Percentiles rank a stretch among this genome's conserved stretches.
These are phyloP conservation scores for Skeletonema menzelii DNA, from an alignment of 108 stramenopile species.

Conservation along the genomic window DNA sequence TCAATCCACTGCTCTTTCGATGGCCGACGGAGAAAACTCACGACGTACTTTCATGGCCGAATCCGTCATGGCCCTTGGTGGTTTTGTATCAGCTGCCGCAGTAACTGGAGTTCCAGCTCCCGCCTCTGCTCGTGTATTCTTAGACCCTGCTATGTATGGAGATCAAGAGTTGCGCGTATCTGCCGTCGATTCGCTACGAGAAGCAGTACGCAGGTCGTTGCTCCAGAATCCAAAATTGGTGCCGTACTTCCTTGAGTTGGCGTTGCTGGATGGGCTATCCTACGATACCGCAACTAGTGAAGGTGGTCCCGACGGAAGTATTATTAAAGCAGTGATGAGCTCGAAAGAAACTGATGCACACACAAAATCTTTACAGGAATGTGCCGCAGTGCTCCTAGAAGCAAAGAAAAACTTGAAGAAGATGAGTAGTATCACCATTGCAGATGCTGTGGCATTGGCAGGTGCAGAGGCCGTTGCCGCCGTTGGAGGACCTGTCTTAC, in stretches of 20 bases:
- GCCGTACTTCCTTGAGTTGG: constrained; percentile 73
- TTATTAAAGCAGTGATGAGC: constrained; percentile 60
- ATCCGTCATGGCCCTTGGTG: constrained; percentile 8
- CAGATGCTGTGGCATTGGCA: constrained; percentile 78
- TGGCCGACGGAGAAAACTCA: constrained; percentile 16
- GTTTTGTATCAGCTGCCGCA: constrained; percentile 10
- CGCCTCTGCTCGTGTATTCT: constrained; percentile 76
- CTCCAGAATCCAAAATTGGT: constrained; percentile 74
- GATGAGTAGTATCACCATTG: constrained; percentile 75
- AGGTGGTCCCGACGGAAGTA: constrained; percentile 78
- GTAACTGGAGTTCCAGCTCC: constrained; percentile 23
- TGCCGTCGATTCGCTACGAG: constrained; percentile 77
- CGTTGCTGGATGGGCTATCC: constrained; percentile 72
- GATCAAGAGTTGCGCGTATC: constrained; percentile 87
- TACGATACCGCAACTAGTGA: constrained; percentile 59
- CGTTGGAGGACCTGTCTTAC: constrained; percentile 78
- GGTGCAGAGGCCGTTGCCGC: constrained; percentile 81
- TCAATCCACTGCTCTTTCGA: constrained; percentile 26
- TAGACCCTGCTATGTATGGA: constrained; percentile 91
- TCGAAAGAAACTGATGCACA: constrained; percentile 53
- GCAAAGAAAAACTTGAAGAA: constrained; percentile 71
- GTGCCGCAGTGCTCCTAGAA: constrained; percentile 57
- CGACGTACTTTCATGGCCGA: constrained; percentile 48
- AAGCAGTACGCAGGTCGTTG: constrained; percentile 75
- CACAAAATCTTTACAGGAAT: constrained; percentile 54